These are phyloP conservation scores for Alternaria longipes DNA, from an alignment of 2,329 filamentous ascomycete genomes.

Conservation along the genomic window DNA sequence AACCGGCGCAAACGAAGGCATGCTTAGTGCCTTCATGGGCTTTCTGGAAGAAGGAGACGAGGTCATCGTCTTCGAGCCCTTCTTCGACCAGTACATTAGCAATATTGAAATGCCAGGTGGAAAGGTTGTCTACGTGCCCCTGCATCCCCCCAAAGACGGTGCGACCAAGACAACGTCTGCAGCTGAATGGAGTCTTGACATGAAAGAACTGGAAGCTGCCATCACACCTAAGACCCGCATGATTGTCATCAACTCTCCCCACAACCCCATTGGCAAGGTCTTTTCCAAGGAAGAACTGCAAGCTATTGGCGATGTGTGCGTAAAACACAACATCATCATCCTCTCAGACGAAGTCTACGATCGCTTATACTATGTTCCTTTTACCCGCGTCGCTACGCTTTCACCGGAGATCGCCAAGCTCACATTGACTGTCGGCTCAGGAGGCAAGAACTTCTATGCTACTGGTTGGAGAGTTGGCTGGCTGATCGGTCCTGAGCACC, in stretches of 20 bases:
- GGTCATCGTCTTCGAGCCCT: slow-evolving; percentile 97
- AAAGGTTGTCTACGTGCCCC: slow-evolving; percentile 92
- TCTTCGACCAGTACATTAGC: slow-evolving; percentile 99
- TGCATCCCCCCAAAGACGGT: slow-evolving; percentile 86
- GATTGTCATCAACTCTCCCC: slow-evolving; percentile 89
- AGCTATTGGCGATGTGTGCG: slow-evolving; percentile 84
- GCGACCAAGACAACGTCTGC: slow-evolving; percentile 82
- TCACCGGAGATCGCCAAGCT: slow-evolving; percentile 88
- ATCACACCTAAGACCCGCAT: slow-evolving; percentile 92
- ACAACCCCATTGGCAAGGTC: slow-evolving; percentile 97
- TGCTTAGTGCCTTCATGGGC: slow-evolving; percentile 97
- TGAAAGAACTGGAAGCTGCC: slow-evolving; percentile 79
- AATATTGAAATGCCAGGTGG: slow-evolving; percentile 99
- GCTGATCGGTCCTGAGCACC: slow-evolving; percentile 86
- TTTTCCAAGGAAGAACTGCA: slow-evolving; percentile 85
- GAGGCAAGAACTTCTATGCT: slow-evolving; percentile 97
- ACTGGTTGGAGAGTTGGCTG: slow-evolving; percentile 98
- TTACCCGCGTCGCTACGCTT: slow-evolving; percentile 89
- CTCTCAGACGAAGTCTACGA: slow-evolving; percentile 81
- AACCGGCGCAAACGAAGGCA: slow-evolving; percentile 88
- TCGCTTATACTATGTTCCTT: slow-evolving; percentile 91
- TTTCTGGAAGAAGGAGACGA: slow-evolving; percentile 96
- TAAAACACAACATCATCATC: slow-evolving; percentile 94
- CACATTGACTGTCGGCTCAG: slow-evolving; percentile 93
- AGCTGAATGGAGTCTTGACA: slow-evolving; percentile 86